Conservation (phyloP, 1,284 basidiomycete species). For the Puccinia horiana region DNA sequence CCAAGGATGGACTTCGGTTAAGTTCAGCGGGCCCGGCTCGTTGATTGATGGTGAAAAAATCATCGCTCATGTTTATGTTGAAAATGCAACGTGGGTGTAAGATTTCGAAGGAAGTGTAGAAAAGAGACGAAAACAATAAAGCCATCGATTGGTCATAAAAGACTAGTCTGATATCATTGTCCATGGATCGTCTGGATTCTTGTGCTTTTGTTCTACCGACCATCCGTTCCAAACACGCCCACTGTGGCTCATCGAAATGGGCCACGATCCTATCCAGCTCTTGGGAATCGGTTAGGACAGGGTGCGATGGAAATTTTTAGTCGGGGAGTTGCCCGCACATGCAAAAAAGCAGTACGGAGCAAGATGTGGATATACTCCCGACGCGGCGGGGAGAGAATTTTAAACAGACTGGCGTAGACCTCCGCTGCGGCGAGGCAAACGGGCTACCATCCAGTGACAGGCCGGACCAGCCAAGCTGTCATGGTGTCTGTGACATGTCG, state of each 20-base stretch:
- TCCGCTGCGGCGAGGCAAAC: background rate
- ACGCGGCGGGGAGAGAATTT: background rate
- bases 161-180: background rate
- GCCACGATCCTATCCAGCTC: background rate
- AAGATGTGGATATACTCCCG: background rate
- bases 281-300: background rate
- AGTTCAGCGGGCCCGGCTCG: too few relatives aligned
- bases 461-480: background rate
- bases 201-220: background rate
- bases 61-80: too few relatives aligned
- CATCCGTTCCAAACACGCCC: slow-evolving; percentile 10
- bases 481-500: background rate
- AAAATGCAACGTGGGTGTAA: too few relatives aligned
- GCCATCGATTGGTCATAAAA: background rate
- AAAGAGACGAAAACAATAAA: background rate
- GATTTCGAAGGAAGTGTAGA: background rate
- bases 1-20: too few relatives aligned
- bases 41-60: too few relatives aligned
- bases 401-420: background rate
- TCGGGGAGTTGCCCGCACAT: background rate
- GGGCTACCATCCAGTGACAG: too few relatives aligned
- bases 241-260: slow-evolving; percentile 3
- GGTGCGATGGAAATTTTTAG: background rate
- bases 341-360: background rate
- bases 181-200: background rate